phyloP scores from a whole-genome alignment of 2,329 filamentous ascomycete genomes.

The Teratosphaeria nubilosa region DNA sequence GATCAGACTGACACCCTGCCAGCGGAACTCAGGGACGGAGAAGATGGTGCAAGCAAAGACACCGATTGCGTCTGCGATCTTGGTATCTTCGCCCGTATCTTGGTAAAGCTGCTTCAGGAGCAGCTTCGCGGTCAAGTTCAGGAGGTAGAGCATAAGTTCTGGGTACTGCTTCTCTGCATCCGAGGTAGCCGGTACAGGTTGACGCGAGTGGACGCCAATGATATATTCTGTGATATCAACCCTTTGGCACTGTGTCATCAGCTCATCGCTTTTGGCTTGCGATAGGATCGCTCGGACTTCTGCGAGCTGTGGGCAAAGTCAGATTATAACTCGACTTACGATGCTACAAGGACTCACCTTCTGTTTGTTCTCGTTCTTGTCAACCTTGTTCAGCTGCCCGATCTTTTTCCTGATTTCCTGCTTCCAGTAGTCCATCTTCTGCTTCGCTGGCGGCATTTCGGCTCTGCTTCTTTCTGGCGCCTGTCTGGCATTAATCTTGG shows the following conservation, averaged over 20 bases:
- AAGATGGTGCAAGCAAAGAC: conserved; percentile 67
- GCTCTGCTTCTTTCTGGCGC: neutral
- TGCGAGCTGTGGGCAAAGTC: conserved; percentile 27
- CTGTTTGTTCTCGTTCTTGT: conserved; percentile 50
- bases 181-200: conserved; percentile 8
- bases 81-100: conserved; percentile 30
- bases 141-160: conserved; percentile 54
- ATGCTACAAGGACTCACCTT: conserved; percentile 33
- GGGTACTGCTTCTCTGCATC: conserved; percentile 30
- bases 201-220: conserved; percentile 29
- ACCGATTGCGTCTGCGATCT: conserved; percentile 64
- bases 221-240: conserved; percentile 25
- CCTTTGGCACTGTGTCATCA: neutral
- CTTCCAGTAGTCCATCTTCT: conserved; percentile 54
- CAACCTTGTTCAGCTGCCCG: conserved; percentile 57
- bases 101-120: conserved; percentile 52
- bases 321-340: neutral
- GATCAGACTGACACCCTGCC: conserved; percentile 61
- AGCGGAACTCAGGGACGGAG: conserved; percentile 47
- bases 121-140: conserved; percentile 66
- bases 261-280: conserved; percentile 16
- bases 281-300: conserved; percentile 45
- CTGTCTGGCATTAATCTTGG: neutral
- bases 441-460: conserved; percentile 18
- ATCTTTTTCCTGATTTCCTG: conserved; percentile 60